Evolutionary conservation across 352 stramenopile genomes (phyloP).

Genomic region (Bremia lactucae): DNA sequence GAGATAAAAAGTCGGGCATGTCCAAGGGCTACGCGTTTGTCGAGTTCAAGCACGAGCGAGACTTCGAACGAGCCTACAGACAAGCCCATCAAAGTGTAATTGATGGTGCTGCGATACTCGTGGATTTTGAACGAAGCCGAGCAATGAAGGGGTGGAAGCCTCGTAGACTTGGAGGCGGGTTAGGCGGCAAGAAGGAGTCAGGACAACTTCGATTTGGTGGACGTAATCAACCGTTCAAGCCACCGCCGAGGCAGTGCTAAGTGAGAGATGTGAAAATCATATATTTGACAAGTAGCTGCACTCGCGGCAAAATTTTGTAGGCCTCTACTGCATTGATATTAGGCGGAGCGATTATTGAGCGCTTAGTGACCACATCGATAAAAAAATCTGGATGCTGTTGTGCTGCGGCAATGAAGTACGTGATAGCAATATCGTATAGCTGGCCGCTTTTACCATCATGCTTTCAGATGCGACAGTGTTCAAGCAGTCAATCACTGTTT

Average conservation of each 20-base stretch:
- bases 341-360: slow-evolving; percentile 6
- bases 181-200: slow-evolving; percentile 71
- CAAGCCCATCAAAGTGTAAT: slow-evolving; percentile 39
- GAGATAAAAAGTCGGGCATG: slow-evolving; percentile 44
- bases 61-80: slow-evolving; percentile 50
- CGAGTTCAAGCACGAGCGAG: slow-evolving; percentile 44
- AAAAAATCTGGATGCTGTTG: slow-evolving; percentile 7
- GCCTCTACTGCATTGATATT: slow-evolving; percentile 11
- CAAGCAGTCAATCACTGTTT: slow-evolving; percentile 28
- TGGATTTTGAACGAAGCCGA: slow-evolving; percentile 68
- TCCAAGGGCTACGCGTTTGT: slow-evolving; percentile 77
- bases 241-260: slow-evolving; percentile 12
- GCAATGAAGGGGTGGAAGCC: slow-evolving; percentile 80
- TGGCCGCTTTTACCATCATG: slow-evolving; percentile 17
- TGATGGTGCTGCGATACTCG: slow-evolving; percentile 52
- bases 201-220: slow-evolving; percentile 77
- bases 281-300: slow-evolving; percentile 12
- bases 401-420: slow-evolving; percentile 26
- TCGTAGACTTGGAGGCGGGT: slow-evolving; percentile 56
- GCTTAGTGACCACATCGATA: slow-evolving; percentile 15
- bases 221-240: slow-evolving; percentile 58
- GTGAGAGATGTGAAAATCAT: background rate
- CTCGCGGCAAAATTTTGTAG: slow-evolving; percentile 14
- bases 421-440: slow-evolving; percentile 33
- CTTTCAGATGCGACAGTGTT: slow-evolving; percentile 13